These are phyloP conservation scores for Cadophora sp. DNA, from an alignment of 2,329 filamentous ascomycete genomes.

Conservation along the genomic window DNA sequence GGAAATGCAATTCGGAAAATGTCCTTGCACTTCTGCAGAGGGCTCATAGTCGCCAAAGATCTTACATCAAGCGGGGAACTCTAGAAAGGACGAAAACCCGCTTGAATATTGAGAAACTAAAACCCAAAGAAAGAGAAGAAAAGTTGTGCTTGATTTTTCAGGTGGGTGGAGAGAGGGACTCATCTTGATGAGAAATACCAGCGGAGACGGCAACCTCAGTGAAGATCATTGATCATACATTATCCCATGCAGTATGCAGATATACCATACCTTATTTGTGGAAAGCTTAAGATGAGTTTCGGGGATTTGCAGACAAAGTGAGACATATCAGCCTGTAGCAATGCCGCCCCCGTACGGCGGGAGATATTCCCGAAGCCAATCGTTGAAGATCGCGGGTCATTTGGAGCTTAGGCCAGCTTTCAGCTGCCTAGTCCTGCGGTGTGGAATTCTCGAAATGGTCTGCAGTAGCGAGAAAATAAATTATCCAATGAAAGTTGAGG, in stretches of 20 bases:
- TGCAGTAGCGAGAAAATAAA: neutral
- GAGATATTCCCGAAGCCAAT: constrained; percentile 12
- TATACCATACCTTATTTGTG: constrained; percentile 5
- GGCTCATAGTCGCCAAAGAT: neutral
- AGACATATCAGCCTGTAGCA: constrained; percentile 17
- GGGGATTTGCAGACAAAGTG: neutral
- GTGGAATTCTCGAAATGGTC: neutral
- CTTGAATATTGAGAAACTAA: neutral
- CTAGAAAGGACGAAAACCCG: neutral
- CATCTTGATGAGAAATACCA: neutral
- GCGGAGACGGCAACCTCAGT: neutral
- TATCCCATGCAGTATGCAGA: constrained; percentile 7
- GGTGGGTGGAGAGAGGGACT: neutral
- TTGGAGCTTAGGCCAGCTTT: neutral
- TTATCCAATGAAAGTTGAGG: neutral
- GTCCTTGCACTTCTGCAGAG: constrained; percentile 9
- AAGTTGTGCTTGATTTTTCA: neutral
- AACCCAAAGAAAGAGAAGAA: neutral
- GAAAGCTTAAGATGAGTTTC: neutral
- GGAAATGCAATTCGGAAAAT: constrained; percentile 20
- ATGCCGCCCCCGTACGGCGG: neutral
- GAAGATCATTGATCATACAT: constrained; percentile 7
- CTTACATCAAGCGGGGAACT: neutral
- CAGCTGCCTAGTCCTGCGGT: neutral
- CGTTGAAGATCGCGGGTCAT: constrained; percentile 13